Percentiles rank a stretch among this genome's conserved stretches.
Evolutionary conservation across 805 yeast genomes (phyloP).

Genomic region (Nakazawaea wyomingensis): DNA sequence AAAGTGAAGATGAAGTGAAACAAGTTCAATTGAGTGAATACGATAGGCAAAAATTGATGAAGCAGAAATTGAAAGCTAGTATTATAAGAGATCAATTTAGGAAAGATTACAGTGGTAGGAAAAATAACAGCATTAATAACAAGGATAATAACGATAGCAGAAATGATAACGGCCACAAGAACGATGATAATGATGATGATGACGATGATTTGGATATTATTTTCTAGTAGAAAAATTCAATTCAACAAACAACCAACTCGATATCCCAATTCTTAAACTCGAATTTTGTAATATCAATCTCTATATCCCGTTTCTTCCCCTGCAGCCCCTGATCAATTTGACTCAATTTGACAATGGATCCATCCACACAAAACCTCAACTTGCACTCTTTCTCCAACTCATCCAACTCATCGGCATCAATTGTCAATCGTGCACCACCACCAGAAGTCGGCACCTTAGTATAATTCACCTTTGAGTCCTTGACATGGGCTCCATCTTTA

Average conservation of each 20-base stretch:
- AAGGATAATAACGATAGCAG: conserved; percentile 8
- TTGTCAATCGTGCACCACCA: too few species aligned
- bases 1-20: too few species aligned
- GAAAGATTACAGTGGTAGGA: neutral
- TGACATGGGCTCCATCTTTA: conserved; percentile 47
- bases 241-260: neutral
- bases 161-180: neutral
- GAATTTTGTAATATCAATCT: neutral
- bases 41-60: conserved; percentile 3
- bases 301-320: too few species aligned
- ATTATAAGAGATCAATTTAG: conserved; percentile 4
- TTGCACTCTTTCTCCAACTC: conserved; percentile 23
- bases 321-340: too few species aligned
- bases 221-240: conserved; percentile 2
- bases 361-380: conserved; percentile 67
- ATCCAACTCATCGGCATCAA: too few species aligned
- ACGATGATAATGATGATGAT: neutral
- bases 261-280: conserved; percentile 1
- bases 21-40: neutral
- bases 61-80: conserved; percentile 5
- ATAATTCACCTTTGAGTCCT: conserved; percentile 45
- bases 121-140: neutral
- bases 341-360: conserved; percentile 41
- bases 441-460: conserved; percentile 20
- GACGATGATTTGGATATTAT: conserved; percentile 11